Evolutionary conservation across 805 yeast species (phyloP), one percentile per base, ranked within the genome.

Genomic region (Myxozyma neotropica): DNA sequence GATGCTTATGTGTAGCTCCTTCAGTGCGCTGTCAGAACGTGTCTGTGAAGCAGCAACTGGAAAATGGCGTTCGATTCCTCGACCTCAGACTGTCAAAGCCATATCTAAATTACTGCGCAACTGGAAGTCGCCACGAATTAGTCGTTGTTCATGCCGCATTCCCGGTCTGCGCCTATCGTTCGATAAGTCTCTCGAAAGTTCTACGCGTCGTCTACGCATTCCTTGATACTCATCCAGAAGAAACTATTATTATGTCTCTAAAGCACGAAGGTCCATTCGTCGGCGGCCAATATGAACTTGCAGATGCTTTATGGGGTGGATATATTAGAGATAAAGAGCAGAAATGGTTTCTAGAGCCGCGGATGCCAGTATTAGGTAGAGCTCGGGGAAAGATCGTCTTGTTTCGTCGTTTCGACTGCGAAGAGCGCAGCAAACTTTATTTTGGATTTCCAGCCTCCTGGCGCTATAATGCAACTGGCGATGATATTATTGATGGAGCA

Each of bases 21-120:
- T 83, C 89, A 0, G 92, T 88, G 31, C 86, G 84, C 70, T 88
- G 94, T 71, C 94, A 88, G 71, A 87, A 83, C 17, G 81, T 77
- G 6, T 72, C 83, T 0, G 77, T 88, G 51, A 72, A 78, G 1
- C 82, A 81, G 1, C 94, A 88, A 72, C 80, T 88, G 74, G 73
- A 80, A 53, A 77, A 87, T 66, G 94, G 94, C 13, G 86, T 88
- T n/a, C 77, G 94, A 59, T 88, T 87, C 66, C 75, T 88, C 59
- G 94, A 88, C 68, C 73, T 88, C 51, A 77, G 93, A 64, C 78
- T 80, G 2, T 87, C 89, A 1, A 81, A 81, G 67, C 80, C 83
- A 61, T 81, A 83, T 44, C 72, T 83, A 65, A 79, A 80, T 54
- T 72, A 76, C n/a, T 81, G 79, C 8, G 63, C 67, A 31, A 24